Conservation (phyloP, 805 yeast genomes). For the Starmera dryadoides region DNA sequence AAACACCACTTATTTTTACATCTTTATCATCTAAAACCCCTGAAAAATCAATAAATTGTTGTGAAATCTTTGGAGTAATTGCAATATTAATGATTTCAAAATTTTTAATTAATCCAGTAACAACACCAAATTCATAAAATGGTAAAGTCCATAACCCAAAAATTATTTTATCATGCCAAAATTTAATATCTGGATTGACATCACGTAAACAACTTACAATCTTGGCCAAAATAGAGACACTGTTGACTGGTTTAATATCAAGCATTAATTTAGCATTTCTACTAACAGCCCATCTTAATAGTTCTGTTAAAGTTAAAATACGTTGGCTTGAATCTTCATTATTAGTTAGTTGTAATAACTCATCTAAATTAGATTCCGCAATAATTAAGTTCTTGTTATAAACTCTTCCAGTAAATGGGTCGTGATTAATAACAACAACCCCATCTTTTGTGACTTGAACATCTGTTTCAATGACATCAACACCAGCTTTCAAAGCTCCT, state of each 20-base stretch:
- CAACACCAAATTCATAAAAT: slow-evolving; percentile 35
- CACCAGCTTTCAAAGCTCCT: slow-evolving; percentile 38
- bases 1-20: slow-evolving; percentile 50
- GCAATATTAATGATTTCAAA: slow-evolving; percentile 29
- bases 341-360: slow-evolving; percentile 28
- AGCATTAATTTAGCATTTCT: slow-evolving; percentile 31
- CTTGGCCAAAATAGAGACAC: slow-evolving; percentile 33
- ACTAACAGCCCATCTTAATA: slow-evolving; percentile 29
- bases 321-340: slow-evolving; percentile 23
- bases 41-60: slow-evolving; percentile 28
- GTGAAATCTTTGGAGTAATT: slow-evolving; percentile 25
- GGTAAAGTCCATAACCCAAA: slow-evolving; percentile 48
- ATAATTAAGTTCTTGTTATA: slow-evolving; percentile 34
- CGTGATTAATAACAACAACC: slow-evolving; percentile 45
- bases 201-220: slow-evolving; percentile 27
- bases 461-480: slow-evolving; percentile 38
- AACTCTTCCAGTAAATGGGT: slow-evolving; percentile 36
- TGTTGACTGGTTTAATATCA: slow-evolving; percentile 43
- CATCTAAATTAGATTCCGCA: slow-evolving; percentile 26
- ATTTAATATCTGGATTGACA: slow-evolving; percentile 30
- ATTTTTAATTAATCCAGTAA: slow-evolving; percentile 27
- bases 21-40: slow-evolving; percentile 26
- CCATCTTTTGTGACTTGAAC: slow-evolving; percentile 47
- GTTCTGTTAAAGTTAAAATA: slow-evolving; percentile 35
- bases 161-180: slow-evolving; percentile 38